phyloP scores from a whole-genome alignment of 768 basidiomycete species.

The Candolleomyces aberdarensis region DNA sequence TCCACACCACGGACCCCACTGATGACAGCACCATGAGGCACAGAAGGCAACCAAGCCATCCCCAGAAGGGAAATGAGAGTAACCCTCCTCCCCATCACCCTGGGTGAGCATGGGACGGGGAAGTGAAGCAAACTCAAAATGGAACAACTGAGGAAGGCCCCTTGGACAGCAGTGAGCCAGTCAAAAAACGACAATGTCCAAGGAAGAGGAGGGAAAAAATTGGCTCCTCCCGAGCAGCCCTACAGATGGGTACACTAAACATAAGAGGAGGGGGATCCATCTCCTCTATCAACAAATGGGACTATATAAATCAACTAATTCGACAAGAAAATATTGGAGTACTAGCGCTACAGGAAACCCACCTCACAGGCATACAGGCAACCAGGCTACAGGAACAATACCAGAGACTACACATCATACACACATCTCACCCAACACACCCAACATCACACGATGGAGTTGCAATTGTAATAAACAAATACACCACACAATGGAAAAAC shows the following conservation, averaged over 20 bases:
- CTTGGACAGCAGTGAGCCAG: background rate
- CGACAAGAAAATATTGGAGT: constrained; percentile 5
- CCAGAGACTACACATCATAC: background rate
- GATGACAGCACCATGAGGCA: background rate
- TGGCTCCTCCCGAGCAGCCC: background rate
- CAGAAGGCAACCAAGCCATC: background rate
- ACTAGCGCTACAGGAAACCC: constrained; percentile 5
- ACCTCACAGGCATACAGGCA: background rate
- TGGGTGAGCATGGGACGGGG: background rate
- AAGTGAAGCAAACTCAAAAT: background rate
- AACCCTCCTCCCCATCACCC: background rate
- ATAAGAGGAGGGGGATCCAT: constrained; percentile 10
- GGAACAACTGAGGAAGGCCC: background rate
- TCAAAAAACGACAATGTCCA: background rate
- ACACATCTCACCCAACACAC: background rate
- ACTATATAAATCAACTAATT: constrained; percentile 5
- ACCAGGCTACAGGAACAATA: background rate
- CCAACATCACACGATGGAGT: constrained; percentile 19
- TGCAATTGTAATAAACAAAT: constrained; percentile 32
- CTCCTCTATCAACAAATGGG: constrained; percentile 5
- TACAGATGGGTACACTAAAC: constrained; percentile 8
- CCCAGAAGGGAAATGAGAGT: background rate
- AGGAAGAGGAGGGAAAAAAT: background rate
- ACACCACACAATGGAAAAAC: constrained; percentile 15
- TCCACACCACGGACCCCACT: background rate